These are phyloP conservation scores for Phytopythium litorale DNA, from an alignment of 352 stramenopile species.

Conservation along the genomic window DNA sequence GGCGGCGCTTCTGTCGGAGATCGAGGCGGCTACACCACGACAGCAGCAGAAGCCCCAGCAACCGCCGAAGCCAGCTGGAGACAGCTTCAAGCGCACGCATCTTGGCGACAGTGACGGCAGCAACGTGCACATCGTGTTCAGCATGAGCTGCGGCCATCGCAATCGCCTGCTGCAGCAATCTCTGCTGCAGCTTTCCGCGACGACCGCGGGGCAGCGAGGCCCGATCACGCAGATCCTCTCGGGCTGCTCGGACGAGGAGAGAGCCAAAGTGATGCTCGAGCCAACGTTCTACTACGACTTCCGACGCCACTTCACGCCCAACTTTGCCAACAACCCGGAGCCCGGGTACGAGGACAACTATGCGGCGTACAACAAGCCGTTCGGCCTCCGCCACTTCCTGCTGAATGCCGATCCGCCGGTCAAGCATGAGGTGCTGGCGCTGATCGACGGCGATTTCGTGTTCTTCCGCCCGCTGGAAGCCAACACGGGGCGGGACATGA, in stretches of 20 bases:
- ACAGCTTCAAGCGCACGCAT: background rate
- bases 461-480: conserved; percentile 38
- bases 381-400: conserved; percentile 45
- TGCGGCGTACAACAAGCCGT: conserved; percentile 53
- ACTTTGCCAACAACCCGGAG: conserved; percentile 32
- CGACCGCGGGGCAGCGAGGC: conserved; percentile 27
- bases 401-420: conserved; percentile 35
- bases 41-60: background rate
- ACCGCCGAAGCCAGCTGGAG: background rate
- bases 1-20: background rate
- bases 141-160: conserved; percentile 36
- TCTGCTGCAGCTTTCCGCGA: conserved; percentile 41
- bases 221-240: conserved; percentile 56
- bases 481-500: conserved; percentile 35
- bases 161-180: conserved; percentile 33
- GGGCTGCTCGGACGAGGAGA: conserved; percentile 29
- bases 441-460: conserved; percentile 37
- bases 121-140: conserved; percentile 44
- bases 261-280: conserved; percentile 21
- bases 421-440: conserved; percentile 26
- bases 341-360: conserved; percentile 42
- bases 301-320: conserved; percentile 44
- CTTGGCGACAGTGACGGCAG: conserved; percentile 15
- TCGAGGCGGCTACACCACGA: background rate
- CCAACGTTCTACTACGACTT: conserved; percentile 55